Conservation (phyloP, 257 asterid species). For the Osmanthus fragrans region DNA sequence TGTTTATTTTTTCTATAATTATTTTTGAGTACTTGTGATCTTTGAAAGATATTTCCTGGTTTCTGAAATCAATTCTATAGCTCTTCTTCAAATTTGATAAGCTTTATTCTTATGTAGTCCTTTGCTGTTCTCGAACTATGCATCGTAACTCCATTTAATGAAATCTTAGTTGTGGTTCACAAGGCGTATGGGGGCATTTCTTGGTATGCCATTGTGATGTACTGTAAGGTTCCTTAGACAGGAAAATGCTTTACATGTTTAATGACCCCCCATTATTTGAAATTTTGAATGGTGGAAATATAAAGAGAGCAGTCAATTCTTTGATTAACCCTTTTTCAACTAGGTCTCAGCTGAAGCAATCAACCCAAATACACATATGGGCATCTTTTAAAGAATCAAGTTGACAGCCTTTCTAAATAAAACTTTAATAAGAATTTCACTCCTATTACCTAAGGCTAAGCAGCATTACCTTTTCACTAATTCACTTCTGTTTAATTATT, state of each 20-base stretch:
- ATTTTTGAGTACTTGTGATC: background rate
- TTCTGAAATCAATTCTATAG: background rate
- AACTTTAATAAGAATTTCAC: background rate
- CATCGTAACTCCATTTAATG: background rate
- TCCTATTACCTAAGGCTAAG: background rate
- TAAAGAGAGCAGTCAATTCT: background rate
- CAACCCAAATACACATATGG: background rate
- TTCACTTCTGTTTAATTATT: conserved; percentile 4
- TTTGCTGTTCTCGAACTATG: background rate
- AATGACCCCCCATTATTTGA: background rate
- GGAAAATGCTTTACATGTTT: background rate
- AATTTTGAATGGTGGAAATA: background rate
- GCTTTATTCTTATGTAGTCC: background rate
- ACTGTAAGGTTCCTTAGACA: background rate
- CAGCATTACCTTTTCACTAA: background rate
- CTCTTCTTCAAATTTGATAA: background rate
- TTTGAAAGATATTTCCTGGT: background rate
- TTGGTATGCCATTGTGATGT: background rate
- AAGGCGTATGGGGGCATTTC: background rate
- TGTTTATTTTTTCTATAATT: background rate
- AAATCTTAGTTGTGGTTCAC: background rate
- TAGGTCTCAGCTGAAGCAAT: background rate
- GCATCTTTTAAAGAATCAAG: background rate
- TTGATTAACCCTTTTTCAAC: background rate
- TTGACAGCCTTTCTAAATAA: background rate